Evolutionary conservation across 495 filamentous ascomycete genomes (phyloP).

Genomic region (Trichoderma reesei): DNA sequence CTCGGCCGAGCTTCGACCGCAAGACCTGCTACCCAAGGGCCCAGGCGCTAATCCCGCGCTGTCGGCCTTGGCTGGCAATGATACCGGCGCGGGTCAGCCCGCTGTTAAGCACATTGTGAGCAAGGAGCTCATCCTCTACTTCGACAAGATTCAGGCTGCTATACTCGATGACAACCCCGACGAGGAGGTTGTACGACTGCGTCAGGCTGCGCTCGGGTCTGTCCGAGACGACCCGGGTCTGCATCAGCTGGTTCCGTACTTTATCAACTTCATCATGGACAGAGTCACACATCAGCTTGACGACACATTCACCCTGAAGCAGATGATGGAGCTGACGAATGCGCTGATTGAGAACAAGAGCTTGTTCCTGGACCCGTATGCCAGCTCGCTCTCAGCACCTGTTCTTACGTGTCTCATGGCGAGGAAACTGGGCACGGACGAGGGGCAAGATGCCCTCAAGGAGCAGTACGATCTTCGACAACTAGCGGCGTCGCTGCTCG

Average conservation of each 20-base stretch:
- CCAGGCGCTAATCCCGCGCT: slow-evolving; percentile 73
- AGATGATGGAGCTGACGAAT: slow-evolving; percentile 81
- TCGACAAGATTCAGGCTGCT: slow-evolving; percentile 81
- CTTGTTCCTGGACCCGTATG: slow-evolving; percentile 84
- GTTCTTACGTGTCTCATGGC: slow-evolving; percentile 86
- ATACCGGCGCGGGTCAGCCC: slow-evolving; percentile 75
- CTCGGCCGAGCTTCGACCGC: slow-evolving; percentile 62
- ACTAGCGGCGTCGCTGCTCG: slow-evolving; percentile 68
- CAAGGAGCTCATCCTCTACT: slow-evolving; percentile 94
- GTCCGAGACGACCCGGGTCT: slow-evolving; percentile 79
- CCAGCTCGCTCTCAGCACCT: slow-evolving; percentile 74
- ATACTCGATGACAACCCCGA: slow-evolving; percentile 77
- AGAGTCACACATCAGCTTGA: slow-evolving; percentile 88
- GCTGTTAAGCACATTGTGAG: slow-evolving; percentile 90
- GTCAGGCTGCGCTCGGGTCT: slow-evolving; percentile 73
- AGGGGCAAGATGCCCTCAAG: slow-evolving; percentile 27
- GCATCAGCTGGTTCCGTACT: slow-evolving; percentile 92
- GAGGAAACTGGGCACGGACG: slow-evolving; percentile 52
- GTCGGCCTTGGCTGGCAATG: slow-evolving; percentile 70
- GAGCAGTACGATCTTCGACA: slow-evolving; percentile 78
- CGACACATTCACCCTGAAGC: slow-evolving; percentile 72
- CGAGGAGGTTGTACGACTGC: slow-evolving; percentile 53
- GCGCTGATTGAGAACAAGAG: slow-evolving; percentile 73
- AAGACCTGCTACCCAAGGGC: slow-evolving; percentile 81
- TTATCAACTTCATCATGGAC: slow-evolving; percentile 85